Conservation (phyloP, 2,329 filamentous ascomycete species). For the Stagonosporopsis chrysanthemi region DNA sequence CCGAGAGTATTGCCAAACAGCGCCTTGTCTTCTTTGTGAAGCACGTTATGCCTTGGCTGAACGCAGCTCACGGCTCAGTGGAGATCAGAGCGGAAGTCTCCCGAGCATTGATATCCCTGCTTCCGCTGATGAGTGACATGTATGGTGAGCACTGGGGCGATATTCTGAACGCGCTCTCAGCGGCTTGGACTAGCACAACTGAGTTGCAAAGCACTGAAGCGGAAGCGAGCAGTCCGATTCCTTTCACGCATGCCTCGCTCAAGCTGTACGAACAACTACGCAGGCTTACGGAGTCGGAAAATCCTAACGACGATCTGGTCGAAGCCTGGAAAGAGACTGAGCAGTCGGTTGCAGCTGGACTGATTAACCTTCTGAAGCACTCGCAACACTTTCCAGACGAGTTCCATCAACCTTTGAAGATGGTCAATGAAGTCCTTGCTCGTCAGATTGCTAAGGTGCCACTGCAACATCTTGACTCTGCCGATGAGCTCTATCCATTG, state of each 20-base stretch:
- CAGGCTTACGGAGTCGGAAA: slow-evolving; percentile 61
- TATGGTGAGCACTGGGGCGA: slow-evolving; percentile 88
- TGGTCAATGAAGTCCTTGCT: slow-evolving; percentile 77
- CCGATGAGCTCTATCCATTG: slow-evolving; percentile 75
- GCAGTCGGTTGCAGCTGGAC: slow-evolving; percentile 61
- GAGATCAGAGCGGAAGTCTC: slow-evolving; percentile 65
- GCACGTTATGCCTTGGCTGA: slow-evolving; percentile 76
- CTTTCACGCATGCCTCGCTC: slow-evolving; percentile 75
- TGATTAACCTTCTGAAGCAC: slow-evolving; percentile 70
- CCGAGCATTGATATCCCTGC: slow-evolving; percentile 61
- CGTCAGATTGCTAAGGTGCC: slow-evolving; percentile 72
- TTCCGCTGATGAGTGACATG: slow-evolving; percentile 79
- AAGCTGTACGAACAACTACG: slow-evolving; percentile 72
- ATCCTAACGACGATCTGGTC: slow-evolving; percentile 84
- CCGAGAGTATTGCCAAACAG: slow-evolving; percentile 63
- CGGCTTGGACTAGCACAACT: slow-evolving; percentile 44
- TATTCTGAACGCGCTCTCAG: slow-evolving; percentile 47
- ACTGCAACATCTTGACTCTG: slow-evolving; percentile 66
- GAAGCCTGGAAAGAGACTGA: slow-evolving; percentile 73
- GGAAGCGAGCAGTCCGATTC: slow-evolving; percentile 43
- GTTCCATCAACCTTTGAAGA: slow-evolving; percentile 71
- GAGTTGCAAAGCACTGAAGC: slow-evolving; percentile 38
- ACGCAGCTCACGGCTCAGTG: slow-evolving; percentile 58
- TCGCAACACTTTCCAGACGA: slow-evolving; percentile 59
- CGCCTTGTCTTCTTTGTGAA: slow-evolving; percentile 83